Conservation (phyloP, 306 rosid genomes). For the Lithocarpus polystachyus region DNA sequence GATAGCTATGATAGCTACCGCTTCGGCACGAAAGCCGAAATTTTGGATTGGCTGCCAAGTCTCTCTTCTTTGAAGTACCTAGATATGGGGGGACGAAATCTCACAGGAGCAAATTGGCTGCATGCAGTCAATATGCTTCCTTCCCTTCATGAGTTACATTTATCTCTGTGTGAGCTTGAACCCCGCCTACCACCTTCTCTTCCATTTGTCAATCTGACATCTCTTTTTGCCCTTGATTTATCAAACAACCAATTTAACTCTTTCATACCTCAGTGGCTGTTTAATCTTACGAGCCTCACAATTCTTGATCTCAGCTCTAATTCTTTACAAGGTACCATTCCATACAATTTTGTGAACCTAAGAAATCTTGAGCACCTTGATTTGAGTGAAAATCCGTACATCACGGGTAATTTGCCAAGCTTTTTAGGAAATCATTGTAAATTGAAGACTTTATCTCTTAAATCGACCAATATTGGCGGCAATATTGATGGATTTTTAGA, state of each 20-base stretch:
- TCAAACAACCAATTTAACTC: too few species aligned
- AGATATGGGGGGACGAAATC: not conserved
- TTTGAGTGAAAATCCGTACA: too few species aligned
- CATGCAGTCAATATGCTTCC: not conserved
- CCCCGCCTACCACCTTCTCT: not conserved
- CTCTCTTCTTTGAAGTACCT: not conserved
- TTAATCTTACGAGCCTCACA: not conserved
- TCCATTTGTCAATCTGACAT: not conserved
- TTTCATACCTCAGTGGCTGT: not conserved
- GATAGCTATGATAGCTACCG: rapidly evolving
- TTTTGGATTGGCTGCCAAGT: not conserved
- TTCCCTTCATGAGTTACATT: not conserved
- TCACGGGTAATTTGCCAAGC: too few species aligned
- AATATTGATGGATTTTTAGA: too few species aligned
- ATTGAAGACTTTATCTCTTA: too few species aligned
- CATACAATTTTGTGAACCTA: too few species aligned
- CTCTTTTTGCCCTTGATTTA: not conserved
- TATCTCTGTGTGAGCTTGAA: not conserved
- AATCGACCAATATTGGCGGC: too few species aligned
- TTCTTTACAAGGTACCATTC: too few species aligned
- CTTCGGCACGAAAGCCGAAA: rapidly evolving
- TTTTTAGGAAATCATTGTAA: too few species aligned
- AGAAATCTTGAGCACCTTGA: too few species aligned
- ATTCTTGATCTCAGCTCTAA: not conserved
- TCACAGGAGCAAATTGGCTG: not conserved